Evolutionary conservation across 225 moss, liverwort and hornwort genomes (phyloP), one percentile per base, ranked within the genome.

Genomic region (Thuidium tamariscinum): DNA sequence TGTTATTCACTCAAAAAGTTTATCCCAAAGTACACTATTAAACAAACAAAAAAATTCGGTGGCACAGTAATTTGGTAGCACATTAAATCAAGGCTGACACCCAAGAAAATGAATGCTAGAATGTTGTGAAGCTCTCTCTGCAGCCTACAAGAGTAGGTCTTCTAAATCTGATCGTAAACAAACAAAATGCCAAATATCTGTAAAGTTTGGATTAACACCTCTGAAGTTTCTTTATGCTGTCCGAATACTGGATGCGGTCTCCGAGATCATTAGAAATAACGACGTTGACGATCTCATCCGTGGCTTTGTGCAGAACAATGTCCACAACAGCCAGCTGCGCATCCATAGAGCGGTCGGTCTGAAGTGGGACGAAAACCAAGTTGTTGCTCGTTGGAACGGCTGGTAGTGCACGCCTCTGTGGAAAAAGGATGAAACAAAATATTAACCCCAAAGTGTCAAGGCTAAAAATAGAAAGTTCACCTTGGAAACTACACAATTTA

Each of bases 301-400:
- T 98, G 77, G 95, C 95, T 92, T 98, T 98, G 81, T 96, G 96
- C 46, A 98, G 83, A 76, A 95, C 85, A 48, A 98, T 89, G 90
- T 98, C 95, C 86, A 94, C 94, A 89, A 83, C 93, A 67, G 80
- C 82, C 56, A 98, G 87, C 87, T 98, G 96, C 41, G 87, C 84
- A 74, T 92, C 94, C 76, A 98, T 82, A 9, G 95, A 93, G 73
- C 84, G 92, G 57, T 96, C 95, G 84, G 96, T 90, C 41, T 90
- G 95, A 49, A 98, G 88, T 22, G 96, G 92, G 64, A 96, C 72
- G 73, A 96, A 96, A 86, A 90, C 91, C 79, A 96, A 87, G 56
- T 93, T 88, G 81, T 88, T 89, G 84, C 86, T 84, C 30, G 92
- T 95, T 39, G 93, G 91, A 78, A 91, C 84, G 5, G 94, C 57